Evolutionary conservation across 306 rosid genomes (phyloP).

Genomic region (Purshia tridentata): DNA sequence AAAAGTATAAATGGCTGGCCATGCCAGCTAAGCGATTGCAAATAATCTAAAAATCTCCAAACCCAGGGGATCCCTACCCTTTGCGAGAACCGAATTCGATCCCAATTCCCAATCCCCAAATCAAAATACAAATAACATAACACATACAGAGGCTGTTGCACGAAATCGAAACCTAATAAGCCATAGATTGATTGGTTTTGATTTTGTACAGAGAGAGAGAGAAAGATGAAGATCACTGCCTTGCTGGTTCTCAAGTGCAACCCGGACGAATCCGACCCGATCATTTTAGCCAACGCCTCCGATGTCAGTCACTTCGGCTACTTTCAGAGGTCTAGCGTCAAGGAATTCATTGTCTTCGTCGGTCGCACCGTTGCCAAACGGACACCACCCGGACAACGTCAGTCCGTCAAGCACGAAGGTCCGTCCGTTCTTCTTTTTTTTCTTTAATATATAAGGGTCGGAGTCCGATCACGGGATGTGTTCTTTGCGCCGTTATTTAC

Average conservation of each 20-base stretch:
- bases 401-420: slow-evolving; percentile 98
- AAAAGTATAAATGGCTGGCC: too few species aligned
- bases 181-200: too few species aligned
- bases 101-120: background rate
- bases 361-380: slow-evolving; percentile 97
- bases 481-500: background rate
- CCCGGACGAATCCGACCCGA: slow-evolving; percentile 87
- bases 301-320: slow-evolving; percentile 83
- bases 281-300: slow-evolving; percentile 61
- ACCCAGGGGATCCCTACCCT: too few species aligned
- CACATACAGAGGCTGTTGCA: too few species aligned
- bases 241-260: slow-evolving; percentile 78
- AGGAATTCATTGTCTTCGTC: slow-evolving; percentile 83
- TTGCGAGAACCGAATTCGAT: too few species aligned
- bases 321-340: slow-evolving; percentile 91
- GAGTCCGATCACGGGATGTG: background rate
- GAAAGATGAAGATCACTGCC: slow-evolving; percentile 87
- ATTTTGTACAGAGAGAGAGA: slow-evolving; percentile 1
- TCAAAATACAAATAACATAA: background rate
- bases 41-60: too few species aligned
- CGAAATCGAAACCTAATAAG: too few species aligned
- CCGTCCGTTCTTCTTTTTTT: too few species aligned
- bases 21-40: too few species aligned
- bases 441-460: background rate
- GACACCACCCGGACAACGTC: slow-evolving; percentile 83